Conservation (phyloP, 129 eudicot genomes). For the Tagetes patula region DNA sequence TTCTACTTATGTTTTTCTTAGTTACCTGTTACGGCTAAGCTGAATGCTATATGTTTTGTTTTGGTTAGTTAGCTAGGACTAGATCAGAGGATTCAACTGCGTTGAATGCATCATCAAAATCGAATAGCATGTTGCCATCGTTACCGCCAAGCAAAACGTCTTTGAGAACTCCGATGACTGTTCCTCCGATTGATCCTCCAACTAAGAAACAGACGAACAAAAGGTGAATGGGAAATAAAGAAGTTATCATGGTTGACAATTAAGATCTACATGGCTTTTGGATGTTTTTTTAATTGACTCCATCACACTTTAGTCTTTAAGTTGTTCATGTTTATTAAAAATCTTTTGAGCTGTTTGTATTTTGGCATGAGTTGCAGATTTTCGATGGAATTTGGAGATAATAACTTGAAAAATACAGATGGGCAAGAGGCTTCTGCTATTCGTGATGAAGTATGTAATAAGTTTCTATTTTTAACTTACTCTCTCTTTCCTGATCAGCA, state of each 20-base stretch:
- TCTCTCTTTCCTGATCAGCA: not conserved
- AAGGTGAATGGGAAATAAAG: conserved; percentile 38
- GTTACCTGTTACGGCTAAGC: not conserved
- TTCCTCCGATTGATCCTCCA: conserved; percentile 88
- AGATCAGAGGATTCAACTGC: conserved; percentile 54
- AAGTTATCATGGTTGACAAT: not conserved
- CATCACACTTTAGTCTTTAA: not conserved
- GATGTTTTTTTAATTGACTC: not conserved
- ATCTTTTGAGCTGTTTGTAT: not conserved
- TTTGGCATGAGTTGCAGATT: conserved; percentile 29
- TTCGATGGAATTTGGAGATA: conserved; percentile 51
- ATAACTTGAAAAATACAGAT: conserved; percentile 60
- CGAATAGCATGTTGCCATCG: conserved; percentile 44
- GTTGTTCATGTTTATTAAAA: not conserved
- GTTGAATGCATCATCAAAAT: conserved; percentile 53
- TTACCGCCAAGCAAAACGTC: conserved; percentile 57
- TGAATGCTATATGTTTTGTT: conserved; percentile 22
- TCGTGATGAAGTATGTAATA: conserved; percentile 75
- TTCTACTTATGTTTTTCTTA: not conserved
- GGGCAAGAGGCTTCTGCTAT: conserved; percentile 87
- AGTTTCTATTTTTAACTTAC: not conserved
- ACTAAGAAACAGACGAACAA: conserved; percentile 51
- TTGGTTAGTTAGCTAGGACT: conserved; percentile 52
- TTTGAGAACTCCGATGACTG: conserved; percentile 55
- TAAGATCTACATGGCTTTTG: conserved; percentile 19